Evolutionary conservation across 2,329 filamentous ascomycete genomes (phyloP), one percentile per base, ranked within the genome.

Genomic region (Lachnellula hyalina): DNA sequence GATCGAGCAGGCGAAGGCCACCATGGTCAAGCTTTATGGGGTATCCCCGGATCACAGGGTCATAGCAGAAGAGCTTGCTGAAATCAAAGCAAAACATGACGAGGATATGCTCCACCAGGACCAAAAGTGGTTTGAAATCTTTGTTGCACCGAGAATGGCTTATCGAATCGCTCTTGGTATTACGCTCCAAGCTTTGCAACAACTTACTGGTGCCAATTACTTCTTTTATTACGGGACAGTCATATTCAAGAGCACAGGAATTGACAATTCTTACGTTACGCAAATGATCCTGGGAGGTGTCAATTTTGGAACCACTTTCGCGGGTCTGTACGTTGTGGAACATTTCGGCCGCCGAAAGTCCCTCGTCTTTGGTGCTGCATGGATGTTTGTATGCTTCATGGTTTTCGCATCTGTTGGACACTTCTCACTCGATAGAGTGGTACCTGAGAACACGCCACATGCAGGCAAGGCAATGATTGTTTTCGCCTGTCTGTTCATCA

Each of bases 401-500:
- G 50, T 61, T 3, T 61, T 59, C 28, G 59, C 56, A 19, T 54
- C 51, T 49, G 51, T 61, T 6, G 56, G 59, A 5, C 48, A 59
- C 47, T 57, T 59, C 35, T 8, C 46, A 5, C 52, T 59, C 5
- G 45, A 59, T 19, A 46, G 79, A 0, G 74, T 86, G 36, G 81
- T 84, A 23, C 76, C 78, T 47, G 1, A 62, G 73, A 8, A 59
- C 4, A 57, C 74, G 53, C 69, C 70, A 9, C 68, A 72, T 0
- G 76, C 82, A 12, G 85, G 85, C 11, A 79, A 82, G 14, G 77
- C 83, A 55, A 84, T 89, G 78, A 87, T 89, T 60, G 81, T 86
- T 6, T 80, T 84, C 52, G 83, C 85, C 5, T 86, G 82, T 70
- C 80, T 89, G 75, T 89, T 88, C 70, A 89, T 90, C 52, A 79